Conservation (phyloP, 192 early-diverging fungal species). For the Radiomyces spectabilis region DNA sequence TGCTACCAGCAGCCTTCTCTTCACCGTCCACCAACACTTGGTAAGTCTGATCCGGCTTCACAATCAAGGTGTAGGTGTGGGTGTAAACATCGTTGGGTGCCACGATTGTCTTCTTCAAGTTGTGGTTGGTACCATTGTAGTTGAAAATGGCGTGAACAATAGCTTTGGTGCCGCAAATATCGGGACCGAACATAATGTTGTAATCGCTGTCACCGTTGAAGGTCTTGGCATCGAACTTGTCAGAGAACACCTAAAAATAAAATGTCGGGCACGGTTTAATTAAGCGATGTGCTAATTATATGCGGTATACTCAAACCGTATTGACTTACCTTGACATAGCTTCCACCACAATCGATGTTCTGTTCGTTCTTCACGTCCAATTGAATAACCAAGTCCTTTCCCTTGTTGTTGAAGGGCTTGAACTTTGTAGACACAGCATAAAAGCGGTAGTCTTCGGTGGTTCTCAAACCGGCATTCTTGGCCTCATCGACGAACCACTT, state of each 20-base stretch:
- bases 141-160: constrained; percentile 94
- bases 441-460: constrained; percentile 73
- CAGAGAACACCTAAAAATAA: constrained; percentile 56
- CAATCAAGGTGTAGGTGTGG: constrained; percentile 84
- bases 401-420: constrained; percentile 70
- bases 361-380: constrained; percentile 91
- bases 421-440: constrained; percentile 78
- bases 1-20: constrained; percentile 68
- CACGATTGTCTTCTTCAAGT: constrained; percentile 61
- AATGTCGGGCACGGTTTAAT: no score
- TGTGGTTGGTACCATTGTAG: constrained; percentile 85
- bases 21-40: constrained; percentile 69
- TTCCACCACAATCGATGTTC: constrained; percentile 86
- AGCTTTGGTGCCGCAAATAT: constrained; percentile 87
- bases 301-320: no score
- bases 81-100: constrained; percentile 77
- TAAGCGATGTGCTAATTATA: no score
- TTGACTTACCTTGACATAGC: constrained; percentile 64
- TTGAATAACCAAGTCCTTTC: constrained; percentile 81
- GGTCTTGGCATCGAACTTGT: constrained; percentile 64
- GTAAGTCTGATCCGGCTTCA: constrained; percentile 73
- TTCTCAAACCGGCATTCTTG: constrained; percentile 66
- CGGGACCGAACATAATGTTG: constrained; percentile 85
- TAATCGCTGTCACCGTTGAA: constrained; percentile 83
- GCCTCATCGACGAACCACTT: constrained; percentile 69